Evolutionary conservation across 768 basidiomycete genomes (phyloP).

Genomic region (Clathrus columnatus): DNA sequence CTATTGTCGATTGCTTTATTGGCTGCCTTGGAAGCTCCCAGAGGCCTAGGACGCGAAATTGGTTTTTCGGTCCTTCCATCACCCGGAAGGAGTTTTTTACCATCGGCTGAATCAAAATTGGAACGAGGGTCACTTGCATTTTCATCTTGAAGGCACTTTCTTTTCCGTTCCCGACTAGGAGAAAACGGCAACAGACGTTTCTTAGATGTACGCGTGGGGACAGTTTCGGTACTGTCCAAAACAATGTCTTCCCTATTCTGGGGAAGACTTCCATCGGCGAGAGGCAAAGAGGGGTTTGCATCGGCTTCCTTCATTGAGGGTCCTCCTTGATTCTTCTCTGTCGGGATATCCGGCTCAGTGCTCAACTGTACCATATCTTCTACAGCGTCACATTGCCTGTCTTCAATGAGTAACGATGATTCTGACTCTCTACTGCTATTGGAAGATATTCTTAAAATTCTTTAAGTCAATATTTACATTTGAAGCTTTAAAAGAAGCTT

Average conservation of each 20-base stretch:
- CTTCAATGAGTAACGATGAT: too few species aligned
- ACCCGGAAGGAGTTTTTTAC: slow-evolving; percentile 26
- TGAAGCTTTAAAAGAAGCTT: slow-evolving; percentile 25
- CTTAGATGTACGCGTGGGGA: slow-evolving; percentile 34
- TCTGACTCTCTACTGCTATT: too few species aligned
- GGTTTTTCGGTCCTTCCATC: slow-evolving; percentile 8
- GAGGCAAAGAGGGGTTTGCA: background rate
- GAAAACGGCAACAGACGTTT: slow-evolving; percentile 38
- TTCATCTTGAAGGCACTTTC: background rate
- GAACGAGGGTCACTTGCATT: background rate
- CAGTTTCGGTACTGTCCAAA: slow-evolving; percentile 18
- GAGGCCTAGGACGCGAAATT: background rate
- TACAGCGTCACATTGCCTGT: too few species aligned
- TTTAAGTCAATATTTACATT: too few species aligned
- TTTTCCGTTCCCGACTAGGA: background rate
- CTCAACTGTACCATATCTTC: background rate
- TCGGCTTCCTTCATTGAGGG: background rate
- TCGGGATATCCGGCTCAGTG: background rate
- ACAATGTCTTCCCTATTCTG: slow-evolving; percentile 16
- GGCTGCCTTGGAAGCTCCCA: background rate
- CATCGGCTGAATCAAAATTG: slow-evolving; percentile 15
- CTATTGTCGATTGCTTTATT: background rate
- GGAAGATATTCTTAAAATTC: background rate
- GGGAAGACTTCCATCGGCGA: background rate
- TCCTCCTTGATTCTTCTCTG: slow-evolving; percentile 17